Evolutionary conservation across 148 eudicot species (phyloP), one percentile per base, ranked within the genome.

Genomic region (Spergularia bocconei): DNA sequence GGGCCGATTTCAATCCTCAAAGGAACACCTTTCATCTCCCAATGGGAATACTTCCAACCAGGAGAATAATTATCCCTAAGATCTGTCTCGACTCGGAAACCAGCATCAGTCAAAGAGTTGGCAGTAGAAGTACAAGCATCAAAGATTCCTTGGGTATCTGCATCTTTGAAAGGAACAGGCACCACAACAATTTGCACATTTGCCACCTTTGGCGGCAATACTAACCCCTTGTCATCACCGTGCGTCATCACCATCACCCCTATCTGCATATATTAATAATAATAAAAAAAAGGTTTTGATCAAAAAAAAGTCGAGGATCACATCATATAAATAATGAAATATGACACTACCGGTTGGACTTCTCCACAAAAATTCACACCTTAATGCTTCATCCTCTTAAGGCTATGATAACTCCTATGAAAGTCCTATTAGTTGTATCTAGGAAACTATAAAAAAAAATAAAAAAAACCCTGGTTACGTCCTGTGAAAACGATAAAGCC

Each of bases 221-320:
- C 98, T 79, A 95, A 80, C 76, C 99, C 99, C 85, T 92, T 95
- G 77, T 95, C 97, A 82, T 95, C 99, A 72, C 99, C 99, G 72
- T 95, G 99, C 62, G 88, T 91, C 99, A 95, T 95, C 78, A 95
- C 91, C 99, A 95, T 95, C 81, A 92, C 99, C 67, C 99, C 99
- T 82, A 95, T 89, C 99, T 95, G 90, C 70, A 76, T 79, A 47
- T 55, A 44, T 10, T 44, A 38, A 70, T 20, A 33, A 57, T n/a
- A n/a, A n/a, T n/a, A 59, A 9, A 53, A 59, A 9, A 53, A 17
- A 12, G 57, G 70, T 39, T 16, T 39, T 9, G 25, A 15, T 1
- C 8, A 44, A 61, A 39, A 2, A 69, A 29, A 39, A 2, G 8
- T 57, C 19, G 53, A 57, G 13, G 53, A 29, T 13, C 33, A 11